Conservation (phyloP, 179 eudicot species). For the Pouteria campechiana region DNA sequence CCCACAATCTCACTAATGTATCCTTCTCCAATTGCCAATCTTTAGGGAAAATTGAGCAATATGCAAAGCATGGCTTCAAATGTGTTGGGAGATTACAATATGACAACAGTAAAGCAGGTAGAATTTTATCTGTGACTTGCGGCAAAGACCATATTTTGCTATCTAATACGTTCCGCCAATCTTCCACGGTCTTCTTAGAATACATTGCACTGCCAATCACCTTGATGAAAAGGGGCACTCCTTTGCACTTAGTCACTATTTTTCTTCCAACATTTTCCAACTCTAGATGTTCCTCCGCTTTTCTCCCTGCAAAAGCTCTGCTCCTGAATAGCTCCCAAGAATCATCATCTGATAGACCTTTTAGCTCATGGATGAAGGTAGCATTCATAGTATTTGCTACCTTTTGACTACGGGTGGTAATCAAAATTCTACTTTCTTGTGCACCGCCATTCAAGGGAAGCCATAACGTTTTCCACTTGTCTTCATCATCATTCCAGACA, state of each 20-base stretch:
- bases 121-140: not conserved
- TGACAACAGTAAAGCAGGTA: slow-evolving; percentile 14
- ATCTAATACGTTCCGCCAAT: slow-evolving; percentile 11
- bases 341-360: slow-evolving; percentile 5
- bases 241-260: slow-evolving; percentile 14
- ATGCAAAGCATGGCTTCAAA: slow-evolving; percentile 13
- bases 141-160: slow-evolving; percentile 10
- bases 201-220: slow-evolving; percentile 11
- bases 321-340: slow-evolving; percentile 7
- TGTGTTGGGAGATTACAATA: slow-evolving; percentile 12
- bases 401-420: slow-evolving; percentile 12
- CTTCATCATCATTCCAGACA: slow-evolving; percentile 14
- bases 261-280: slow-evolving; percentile 6
- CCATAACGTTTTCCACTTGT: slow-evolving; percentile 7
- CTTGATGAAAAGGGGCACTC: slow-evolving; percentile 16
- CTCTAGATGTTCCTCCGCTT: not conserved
- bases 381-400: slow-evolving; percentile 4
- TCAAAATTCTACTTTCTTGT: slow-evolving; percentile 12
- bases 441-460: slow-evolving; percentile 5
- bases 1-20: slow-evolving; percentile 11
- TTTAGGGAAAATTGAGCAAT: slow-evolving; percentile 16
- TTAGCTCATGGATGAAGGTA: not conserved
- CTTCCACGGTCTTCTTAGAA: not conserved
- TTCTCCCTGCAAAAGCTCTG: slow-evolving; percentile 5
- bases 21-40: slow-evolving; percentile 8